phyloP scores from a whole-genome alignment of 192 early-diverging fungal genomes.

The Mortierella claussenii region DNA sequence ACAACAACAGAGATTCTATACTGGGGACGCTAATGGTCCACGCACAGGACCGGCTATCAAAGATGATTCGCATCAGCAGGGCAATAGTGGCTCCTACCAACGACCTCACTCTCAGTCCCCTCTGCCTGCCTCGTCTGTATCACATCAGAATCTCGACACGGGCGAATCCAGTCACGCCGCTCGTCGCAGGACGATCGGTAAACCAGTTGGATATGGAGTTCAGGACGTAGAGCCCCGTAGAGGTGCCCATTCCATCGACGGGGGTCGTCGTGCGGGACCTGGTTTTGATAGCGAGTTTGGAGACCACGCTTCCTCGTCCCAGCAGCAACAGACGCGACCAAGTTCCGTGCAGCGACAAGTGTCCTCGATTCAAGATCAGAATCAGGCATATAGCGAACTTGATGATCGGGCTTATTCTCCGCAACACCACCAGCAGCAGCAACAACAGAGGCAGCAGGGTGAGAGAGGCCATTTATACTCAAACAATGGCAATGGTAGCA shows the following conservation, averaged over 20 bases:
- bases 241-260: background rate
- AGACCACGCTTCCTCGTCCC: background rate
- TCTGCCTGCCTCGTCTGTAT: background rate
- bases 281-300: background rate
- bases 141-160: background rate
- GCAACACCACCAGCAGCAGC: background rate
- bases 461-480: background rate
- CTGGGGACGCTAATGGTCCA: background rate
- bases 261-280: constrained; percentile 6
- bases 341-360: background rate
- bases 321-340: background rate
- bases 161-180: constrained; percentile 24
- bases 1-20: constrained; percentile 6
- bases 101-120: background rate
- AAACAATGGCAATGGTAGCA: background rate
- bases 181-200: constrained; percentile 43
- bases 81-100: background rate
- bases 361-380: background rate
- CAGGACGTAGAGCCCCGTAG: constrained; percentile 17
- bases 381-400: background rate
- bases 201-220: constrained; percentile 25
- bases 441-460: constrained; percentile 1
- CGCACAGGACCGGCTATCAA: constrained; percentile 1
- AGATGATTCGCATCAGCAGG: constrained; percentile 8
- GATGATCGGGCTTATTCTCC: constrained; percentile 2